Percentiles rank a stretch among this genome's conserved stretches.
Evolutionary conservation across 768 basidiomycete genomes (phyloP).

Genomic region (Coprinellus micaceus): DNA sequence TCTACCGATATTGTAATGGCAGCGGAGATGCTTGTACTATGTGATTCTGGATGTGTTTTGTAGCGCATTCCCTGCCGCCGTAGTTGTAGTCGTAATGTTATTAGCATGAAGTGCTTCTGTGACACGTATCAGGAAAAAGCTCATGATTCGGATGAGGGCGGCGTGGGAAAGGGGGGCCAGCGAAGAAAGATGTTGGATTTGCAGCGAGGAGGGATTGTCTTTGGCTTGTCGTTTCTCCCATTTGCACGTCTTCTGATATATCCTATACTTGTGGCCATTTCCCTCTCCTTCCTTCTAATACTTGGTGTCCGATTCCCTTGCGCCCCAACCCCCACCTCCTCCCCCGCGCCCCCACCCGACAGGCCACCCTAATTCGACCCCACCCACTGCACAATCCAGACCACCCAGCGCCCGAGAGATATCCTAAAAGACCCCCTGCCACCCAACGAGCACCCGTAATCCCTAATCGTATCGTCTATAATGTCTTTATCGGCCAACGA

Average conservation of each 20-base stretch:
- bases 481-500: constrained; percentile 90
- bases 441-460: constrained; percentile 51
- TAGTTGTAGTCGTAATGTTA: constrained; percentile 7
- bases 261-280: constrained; percentile 11
- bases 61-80: constrained; percentile 1
- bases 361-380: constrained; percentile 5
- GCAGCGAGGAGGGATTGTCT: background rate
- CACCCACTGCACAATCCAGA: constrained; percentile 20
- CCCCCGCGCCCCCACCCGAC: background rate
- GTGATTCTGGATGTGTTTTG: constrained; percentile 9
- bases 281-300: background rate
- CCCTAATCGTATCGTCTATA: constrained; percentile 80
- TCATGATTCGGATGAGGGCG: background rate
- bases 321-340: constrained; percentile 3
- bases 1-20: background rate
- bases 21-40: background rate
- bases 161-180: constrained; percentile 9
- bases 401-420: constrained; percentile 12
- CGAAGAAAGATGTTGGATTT: constrained; percentile 9
- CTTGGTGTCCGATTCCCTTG: constrained; percentile 2
- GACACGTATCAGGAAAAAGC: background rate
- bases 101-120: background rate
- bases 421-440: constrained; percentile 13
- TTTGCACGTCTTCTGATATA: constrained; percentile 4
- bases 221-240: constrained; percentile 8